phyloP scores from a whole-genome alignment of 2,329 filamentous ascomycete genomes.

The Graphiopsis chlorocephala region DNA sequence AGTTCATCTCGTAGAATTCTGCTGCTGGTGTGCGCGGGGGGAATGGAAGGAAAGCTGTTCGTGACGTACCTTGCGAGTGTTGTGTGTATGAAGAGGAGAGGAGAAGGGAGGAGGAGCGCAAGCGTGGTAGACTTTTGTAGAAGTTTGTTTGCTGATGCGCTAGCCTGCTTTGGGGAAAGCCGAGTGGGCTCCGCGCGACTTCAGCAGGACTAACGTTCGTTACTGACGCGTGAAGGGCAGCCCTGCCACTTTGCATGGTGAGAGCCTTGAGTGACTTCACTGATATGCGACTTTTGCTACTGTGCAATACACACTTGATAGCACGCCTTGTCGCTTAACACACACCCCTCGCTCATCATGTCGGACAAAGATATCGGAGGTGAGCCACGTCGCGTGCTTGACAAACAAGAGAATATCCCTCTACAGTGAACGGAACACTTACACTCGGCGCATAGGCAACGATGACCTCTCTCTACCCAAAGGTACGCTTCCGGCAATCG shows the following conservation, averaged over 20 bases:
- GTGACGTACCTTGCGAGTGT: conserved; percentile 22
- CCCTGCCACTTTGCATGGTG: background rate
- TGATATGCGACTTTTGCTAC: background rate
- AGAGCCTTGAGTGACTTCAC: background rate
- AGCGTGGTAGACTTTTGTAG: background rate
- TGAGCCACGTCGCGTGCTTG: conserved; percentile 29
- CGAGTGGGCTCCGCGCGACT: background rate
- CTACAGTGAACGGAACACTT: background rate
- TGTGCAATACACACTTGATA: background rate
- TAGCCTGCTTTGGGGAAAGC: background rate
- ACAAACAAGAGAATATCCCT: background rate
- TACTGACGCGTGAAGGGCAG: background rate
- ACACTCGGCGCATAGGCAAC: conserved; percentile 38
- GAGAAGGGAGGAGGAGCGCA: conserved; percentile 1
- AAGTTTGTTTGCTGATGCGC: background rate
- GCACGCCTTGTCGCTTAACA: background rate
- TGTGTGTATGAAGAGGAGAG: conserved; percentile 16
- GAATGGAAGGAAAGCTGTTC: background rate
- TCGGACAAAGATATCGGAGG: conserved; percentile 56
- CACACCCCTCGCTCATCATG: conserved; percentile 36
- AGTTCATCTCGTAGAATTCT: conserved; percentile 49
- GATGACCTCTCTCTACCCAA: conserved; percentile 60
- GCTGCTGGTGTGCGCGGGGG: conserved; percentile 19
- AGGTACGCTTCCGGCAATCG: conserved; percentile 35
- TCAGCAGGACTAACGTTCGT: background rate